Conservation (phyloP, 1,284 basidiomycete species). For the Schizophyllum amplum region DNA sequence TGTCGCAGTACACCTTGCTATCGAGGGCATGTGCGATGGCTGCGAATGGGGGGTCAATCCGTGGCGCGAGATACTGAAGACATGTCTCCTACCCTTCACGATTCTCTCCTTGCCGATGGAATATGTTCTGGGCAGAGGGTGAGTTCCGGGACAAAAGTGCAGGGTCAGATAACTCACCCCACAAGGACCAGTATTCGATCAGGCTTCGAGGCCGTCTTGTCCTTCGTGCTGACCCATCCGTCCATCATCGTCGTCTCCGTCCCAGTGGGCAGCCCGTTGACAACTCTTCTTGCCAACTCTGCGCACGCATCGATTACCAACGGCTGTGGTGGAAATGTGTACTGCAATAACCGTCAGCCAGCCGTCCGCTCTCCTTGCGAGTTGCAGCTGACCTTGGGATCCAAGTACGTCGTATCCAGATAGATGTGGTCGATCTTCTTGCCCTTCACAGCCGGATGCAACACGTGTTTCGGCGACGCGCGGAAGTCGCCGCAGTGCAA, state of each 20-base stretch:
- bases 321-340: slow-evolving; percentile 92
- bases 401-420: slow-evolving; percentile 94
- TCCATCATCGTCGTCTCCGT: slow-evolving; percentile 31
- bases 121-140: slow-evolving; percentile 60
- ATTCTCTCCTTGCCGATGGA: slow-evolving; percentile 97
- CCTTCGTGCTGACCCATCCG: slow-evolving; percentile 22
- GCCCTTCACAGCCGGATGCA: slow-evolving; percentile 74
- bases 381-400: slow-evolving; percentile 58
- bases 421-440: slow-evolving; percentile 85
- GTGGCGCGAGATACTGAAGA: neutral
- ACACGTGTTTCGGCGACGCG: slow-evolving; percentile 76
- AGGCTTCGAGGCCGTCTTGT: slow-evolving; percentile 23
- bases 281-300: slow-evolving; percentile 62
- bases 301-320: slow-evolving; percentile 90
- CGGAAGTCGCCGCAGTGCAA: slow-evolving; percentile 95
- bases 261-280: slow-evolving; percentile 29
- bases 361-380: neutral
- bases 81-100: slow-evolving; percentile 66
- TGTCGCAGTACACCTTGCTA: slow-evolving; percentile 88
- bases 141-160: slow-evolving; percentile 5
- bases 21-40: slow-evolving; percentile 79
- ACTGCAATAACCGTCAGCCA: slow-evolving; percentile 34
- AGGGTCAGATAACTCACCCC: slow-evolving; percentile 44
- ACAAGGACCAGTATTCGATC: slow-evolving; percentile 65
- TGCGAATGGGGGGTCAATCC: slow-evolving; percentile 19